These are phyloP conservation scores for Boletus tomentosulus DNA, from an alignment of 768 basidiomycete genomes.

Conservation along the genomic window DNA sequence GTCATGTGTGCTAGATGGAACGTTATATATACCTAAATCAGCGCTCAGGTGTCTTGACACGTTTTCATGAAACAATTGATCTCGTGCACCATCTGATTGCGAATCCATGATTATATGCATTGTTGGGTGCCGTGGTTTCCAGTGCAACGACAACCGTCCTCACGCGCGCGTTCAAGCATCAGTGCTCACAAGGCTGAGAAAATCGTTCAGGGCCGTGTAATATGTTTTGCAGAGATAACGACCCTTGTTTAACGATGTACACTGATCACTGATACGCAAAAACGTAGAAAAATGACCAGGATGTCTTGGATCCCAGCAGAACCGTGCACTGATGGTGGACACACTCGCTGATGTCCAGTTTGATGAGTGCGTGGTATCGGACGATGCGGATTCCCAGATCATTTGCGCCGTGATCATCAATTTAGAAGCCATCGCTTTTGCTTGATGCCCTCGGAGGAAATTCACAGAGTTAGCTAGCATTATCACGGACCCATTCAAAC, in stretches of 20 bases:
- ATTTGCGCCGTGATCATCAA: background rate
- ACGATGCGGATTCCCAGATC: no score
- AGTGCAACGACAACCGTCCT: background rate
- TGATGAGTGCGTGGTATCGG: background rate
- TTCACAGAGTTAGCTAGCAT: background rate
- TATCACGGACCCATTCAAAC: no score
- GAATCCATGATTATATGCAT: no score
- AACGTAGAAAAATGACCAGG: no score
- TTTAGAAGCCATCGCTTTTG: background rate
- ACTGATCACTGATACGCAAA: no score
- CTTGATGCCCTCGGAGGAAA: background rate
- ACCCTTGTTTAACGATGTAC: background rate
- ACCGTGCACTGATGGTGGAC: background rate
- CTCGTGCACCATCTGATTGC: background rate
- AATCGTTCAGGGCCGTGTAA: background rate
- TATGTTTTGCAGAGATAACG: background rate
- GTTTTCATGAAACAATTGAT: conserved; percentile 12
- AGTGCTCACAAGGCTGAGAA: background rate
- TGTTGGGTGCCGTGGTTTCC: no score
- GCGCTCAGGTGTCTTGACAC: conserved; percentile 3
- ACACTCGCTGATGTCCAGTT: background rate
- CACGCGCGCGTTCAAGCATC: background rate
- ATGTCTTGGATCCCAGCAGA: background rate
- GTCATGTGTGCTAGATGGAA: background rate
- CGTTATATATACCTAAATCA: no score